Percentiles rank a stretch among this genome's conserved stretches.
Evolutionary conservation across 2,329 filamentous ascomycete species (phyloP).

Genomic region (Trichoderma hamatum): DNA sequence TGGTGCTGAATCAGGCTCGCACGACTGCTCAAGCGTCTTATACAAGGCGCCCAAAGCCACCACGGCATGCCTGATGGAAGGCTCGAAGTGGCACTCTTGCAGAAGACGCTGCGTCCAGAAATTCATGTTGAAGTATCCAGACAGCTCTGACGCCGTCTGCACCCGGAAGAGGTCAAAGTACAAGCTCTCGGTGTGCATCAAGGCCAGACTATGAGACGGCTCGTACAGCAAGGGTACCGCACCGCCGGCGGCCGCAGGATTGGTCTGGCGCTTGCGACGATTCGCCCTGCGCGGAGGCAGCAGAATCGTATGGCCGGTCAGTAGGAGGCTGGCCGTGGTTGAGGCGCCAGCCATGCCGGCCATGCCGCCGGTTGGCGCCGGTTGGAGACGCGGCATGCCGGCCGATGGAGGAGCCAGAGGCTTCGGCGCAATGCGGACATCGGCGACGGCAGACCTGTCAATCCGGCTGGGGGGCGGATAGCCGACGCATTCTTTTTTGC

Average conservation of each 20-base stretch:
- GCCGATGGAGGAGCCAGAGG: slow-evolving; percentile 35
- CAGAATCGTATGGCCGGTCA: slow-evolving; percentile 29
- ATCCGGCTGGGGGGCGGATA: slow-evolving; percentile 62
- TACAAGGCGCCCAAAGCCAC: slow-evolving; percentile 68
- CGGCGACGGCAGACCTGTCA: slow-evolving; percentile 50
- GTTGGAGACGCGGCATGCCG: neutral
- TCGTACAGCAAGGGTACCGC: slow-evolving; percentile 44
- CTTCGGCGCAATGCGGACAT: slow-evolving; percentile 55
- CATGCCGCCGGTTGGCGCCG: neutral
- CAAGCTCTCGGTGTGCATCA: slow-evolving; percentile 55
- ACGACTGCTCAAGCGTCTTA: slow-evolving; percentile 64
- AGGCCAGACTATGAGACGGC: slow-evolving; percentile 50
- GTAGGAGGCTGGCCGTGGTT: slow-evolving; percentile 28
- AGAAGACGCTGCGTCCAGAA: slow-evolving; percentile 68
- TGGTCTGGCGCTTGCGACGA: slow-evolving; percentile 26
- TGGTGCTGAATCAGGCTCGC: slow-evolving; percentile 49
- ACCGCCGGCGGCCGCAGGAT: slow-evolving; percentile 1
- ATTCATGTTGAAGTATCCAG: slow-evolving; percentile 66
- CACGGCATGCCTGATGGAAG: slow-evolving; percentile 65
- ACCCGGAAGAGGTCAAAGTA: slow-evolving; percentile 66
- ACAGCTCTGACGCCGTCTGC: slow-evolving; percentile 64
- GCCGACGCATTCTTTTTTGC: slow-evolving; percentile 61
- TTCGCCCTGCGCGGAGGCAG: slow-evolving; percentile 40
- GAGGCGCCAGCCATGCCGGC: slow-evolving; percentile 22
- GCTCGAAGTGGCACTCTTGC: slow-evolving; percentile 64